phyloP scores from a whole-genome alignment of 768 basidiomycete species.

The Clavulina sp. region DNA sequence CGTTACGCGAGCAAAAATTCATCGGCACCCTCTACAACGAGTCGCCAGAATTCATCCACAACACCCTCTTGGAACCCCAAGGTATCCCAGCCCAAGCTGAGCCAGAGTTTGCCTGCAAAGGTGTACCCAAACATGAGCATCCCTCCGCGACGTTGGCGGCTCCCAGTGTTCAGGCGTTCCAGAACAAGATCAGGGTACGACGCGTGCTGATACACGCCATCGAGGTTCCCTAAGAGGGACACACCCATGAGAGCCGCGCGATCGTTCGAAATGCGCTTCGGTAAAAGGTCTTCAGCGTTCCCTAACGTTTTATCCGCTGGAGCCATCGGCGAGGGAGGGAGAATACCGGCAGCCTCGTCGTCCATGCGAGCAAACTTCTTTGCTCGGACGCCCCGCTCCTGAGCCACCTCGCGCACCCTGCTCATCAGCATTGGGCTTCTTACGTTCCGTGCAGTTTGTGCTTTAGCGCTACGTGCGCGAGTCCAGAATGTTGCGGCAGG shows the following conservation, averaged over 20 bases:
- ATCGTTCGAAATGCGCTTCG: too few species aligned
- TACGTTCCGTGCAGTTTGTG: conserved; percentile 45
- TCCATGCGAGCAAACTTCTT: conserved; percentile 59
- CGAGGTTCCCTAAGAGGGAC: conserved; percentile 71
- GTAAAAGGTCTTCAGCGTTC: too few species aligned
- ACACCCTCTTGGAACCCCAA: conserved; percentile 50
- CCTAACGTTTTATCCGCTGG: too few species aligned
- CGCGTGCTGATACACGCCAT: conserved; percentile 60
- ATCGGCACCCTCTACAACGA: conserved; percentile 34
- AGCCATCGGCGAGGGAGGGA: conserved; percentile 16
- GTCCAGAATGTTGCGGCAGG: conserved; percentile 46
- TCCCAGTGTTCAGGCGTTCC: conserved; percentile 65
- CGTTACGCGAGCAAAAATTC: conserved; percentile 30
- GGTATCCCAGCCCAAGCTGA: conserved; percentile 64
- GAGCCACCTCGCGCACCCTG: conserved; percentile 47
- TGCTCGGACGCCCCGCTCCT: conserved; percentile 40
- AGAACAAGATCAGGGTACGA: conserved; percentile 35
- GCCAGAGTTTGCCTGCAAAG: conserved; percentile 55
- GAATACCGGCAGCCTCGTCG: conserved; percentile 23
- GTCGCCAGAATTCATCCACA: conserved; percentile 51
- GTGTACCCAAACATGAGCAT: conserved; percentile 75
- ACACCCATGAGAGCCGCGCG: conserved; percentile 65
- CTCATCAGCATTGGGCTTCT: conserved; percentile 45
- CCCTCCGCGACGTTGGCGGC: conserved; percentile 58
- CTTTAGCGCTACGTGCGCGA: conserved; percentile 50